These are phyloP conservation scores for Melaleuca alternifolia DNA, from an alignment of 345 rosid species.

Conservation along the genomic window DNA sequence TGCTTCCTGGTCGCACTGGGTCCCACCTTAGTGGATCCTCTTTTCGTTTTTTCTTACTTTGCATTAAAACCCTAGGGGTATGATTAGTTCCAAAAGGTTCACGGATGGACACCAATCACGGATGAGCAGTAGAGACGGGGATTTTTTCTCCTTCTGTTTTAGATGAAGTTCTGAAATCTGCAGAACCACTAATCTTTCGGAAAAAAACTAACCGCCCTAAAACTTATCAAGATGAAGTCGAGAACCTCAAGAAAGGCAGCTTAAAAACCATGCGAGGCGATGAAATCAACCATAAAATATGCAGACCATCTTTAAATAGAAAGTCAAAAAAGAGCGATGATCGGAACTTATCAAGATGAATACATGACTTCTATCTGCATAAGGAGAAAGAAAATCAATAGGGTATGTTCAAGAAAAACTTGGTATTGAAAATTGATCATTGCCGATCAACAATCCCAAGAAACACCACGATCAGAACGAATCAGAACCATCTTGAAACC, in stretches of 20 bases:
- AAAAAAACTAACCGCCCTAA: not conserved
- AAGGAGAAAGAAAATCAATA: not conserved
- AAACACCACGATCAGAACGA: not conserved
- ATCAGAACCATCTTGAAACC: not conserved
- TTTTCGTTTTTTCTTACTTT: not conserved
- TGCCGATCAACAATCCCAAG: not conserved
- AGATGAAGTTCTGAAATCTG: not conserved
- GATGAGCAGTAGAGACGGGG: not conserved
- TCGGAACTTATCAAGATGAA: too few relatives aligned
- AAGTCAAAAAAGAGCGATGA: too few relatives aligned
- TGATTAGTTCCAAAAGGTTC: not conserved
- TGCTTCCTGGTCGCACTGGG: not conserved
- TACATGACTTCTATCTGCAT: not conserved
- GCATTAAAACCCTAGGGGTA: not conserved
- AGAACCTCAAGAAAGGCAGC: not conserved
- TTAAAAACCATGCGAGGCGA: not conserved
- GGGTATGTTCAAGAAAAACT: not conserved
- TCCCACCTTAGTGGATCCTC: not conserved
- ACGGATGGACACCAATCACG: not conserved
- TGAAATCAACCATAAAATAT: not conserved
- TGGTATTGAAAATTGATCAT: not conserved
- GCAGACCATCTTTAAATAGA: not conserved
- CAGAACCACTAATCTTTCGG: not conserved
- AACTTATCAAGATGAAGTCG: not conserved
- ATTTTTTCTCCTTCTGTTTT: not conserved